phyloP scores from a whole-genome alignment of 2,329 filamentous ascomycete species.

The Exophiala lecanii-corni region DNA sequence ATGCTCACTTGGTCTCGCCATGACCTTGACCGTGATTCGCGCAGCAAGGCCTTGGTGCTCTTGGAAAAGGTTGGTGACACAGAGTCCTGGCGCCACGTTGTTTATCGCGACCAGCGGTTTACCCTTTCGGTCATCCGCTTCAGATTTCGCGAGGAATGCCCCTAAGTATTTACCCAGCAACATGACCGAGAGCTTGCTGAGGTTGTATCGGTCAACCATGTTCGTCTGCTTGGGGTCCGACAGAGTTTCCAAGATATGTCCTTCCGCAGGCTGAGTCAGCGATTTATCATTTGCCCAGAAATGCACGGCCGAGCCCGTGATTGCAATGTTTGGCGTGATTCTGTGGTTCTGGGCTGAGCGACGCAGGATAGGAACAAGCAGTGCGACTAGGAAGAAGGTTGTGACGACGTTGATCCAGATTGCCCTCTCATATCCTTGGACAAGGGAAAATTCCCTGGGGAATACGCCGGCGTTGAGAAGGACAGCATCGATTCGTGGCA shows the following conservation, averaged over 20 bases:
- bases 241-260: constrained; percentile 16
- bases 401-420: constrained; percentile 29
- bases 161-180: constrained; percentile 17
- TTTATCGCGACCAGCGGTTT: constrained; percentile 44
- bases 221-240: constrained; percentile 31
- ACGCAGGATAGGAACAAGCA: constrained; percentile 36
- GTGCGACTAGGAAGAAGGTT: constrained; percentile 25
- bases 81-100: constrained; percentile 50
- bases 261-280: constrained; percentile 12
- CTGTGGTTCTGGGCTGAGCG: constrained; percentile 32
- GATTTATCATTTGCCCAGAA: constrained; percentile 30
- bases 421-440: constrained; percentile 28
- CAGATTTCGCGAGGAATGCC: constrained; percentile 13
- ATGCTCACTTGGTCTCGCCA: constrained; percentile 43
- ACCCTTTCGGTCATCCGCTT: constrained; percentile 17
- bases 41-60: constrained; percentile 26
- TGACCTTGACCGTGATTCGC: constrained; percentile 13
- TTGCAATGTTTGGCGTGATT: constrained; percentile 30
- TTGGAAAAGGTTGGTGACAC: constrained; percentile 44
- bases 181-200: constrained; percentile 39
- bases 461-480: constrained; percentile 43
- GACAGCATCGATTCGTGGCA: constrained; percentile 35
- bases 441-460: constrained; percentile 29
- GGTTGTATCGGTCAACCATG: constrained; percentile 41
- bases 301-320: constrained; percentile 34